Evolutionary conservation across 352 stramenopile species (phyloP), one percentile per base, ranked within the genome.

Genomic region (Ochromonadaceae sp.): DNA sequence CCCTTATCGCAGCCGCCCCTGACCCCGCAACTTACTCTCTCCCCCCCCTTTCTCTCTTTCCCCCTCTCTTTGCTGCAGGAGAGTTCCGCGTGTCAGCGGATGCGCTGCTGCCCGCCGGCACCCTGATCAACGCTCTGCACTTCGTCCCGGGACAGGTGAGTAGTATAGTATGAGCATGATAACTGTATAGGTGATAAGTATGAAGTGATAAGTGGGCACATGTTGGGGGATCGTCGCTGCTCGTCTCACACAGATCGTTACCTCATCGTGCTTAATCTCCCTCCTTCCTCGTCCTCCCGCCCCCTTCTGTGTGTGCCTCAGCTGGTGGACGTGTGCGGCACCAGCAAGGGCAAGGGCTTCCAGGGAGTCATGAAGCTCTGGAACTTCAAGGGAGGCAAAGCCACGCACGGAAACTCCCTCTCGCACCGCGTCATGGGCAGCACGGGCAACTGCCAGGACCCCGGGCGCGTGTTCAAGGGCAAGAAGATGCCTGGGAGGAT

Each of bases 321-420:
- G 9, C 10, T 67, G 32, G 86, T 99, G 3, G 94, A 99, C 75
- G 80, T 98, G 50, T 83, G 85, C 40, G 93, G 88, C 56, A 96
- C 72, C 20, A 95, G 74, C 41, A 87, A 86, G 69, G 85, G 86
- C 38, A 95, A 94, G 69, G 87, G 85, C 34, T 93, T 92, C 72
- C 83, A 93, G 59, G 93, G 95, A 49, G 91, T 92, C 49, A 99
- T 99, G 91, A 98, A 98, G 78, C 81, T 87, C 53, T 91, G 95
- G 78, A 52, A 52, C 52, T 60, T 60, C 72, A 77, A 75, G 42
- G 95, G 95, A 59, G 88, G 96, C 75, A 83, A 83, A 12, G 93
- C 93, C 10, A 93, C 86, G 62, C 95, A 99, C 80, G 95, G 95
- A 83, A 95, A 93, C 58, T 97, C 88, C 58, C 91, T 96, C 75